These are phyloP conservation scores for Penicillium tannophilum DNA, from an alignment of 495 filamentous ascomycete genomes.

Conservation along the genomic window DNA sequence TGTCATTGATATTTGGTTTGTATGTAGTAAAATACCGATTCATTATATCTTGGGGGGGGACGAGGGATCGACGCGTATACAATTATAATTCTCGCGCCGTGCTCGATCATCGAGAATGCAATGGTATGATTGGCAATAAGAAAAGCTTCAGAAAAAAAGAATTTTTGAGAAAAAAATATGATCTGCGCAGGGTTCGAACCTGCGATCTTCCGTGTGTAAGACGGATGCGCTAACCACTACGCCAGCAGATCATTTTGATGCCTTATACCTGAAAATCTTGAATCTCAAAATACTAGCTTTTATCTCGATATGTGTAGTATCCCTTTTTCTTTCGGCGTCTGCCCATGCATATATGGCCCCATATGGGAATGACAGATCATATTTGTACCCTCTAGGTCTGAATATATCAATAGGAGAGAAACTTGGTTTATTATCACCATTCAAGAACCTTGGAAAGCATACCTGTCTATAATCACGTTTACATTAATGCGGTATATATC, in stretches of 20 bases:
- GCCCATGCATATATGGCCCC: background rate
- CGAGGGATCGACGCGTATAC: background rate
- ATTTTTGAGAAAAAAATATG: slow-evolving; percentile 16
- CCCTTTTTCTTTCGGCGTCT: background rate
- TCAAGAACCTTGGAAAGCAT: no score
- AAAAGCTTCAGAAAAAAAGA: slow-evolving; percentile 4
- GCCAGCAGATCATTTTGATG: slow-evolving; percentile 25
- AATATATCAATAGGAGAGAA: no score
- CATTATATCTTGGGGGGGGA: no score
- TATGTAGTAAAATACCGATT: background rate
- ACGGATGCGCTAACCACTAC: slow-evolving; percentile 34
- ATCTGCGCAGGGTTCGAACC: slow-evolving; percentile 35
- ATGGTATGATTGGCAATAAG: no score
- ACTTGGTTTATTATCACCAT: no score
- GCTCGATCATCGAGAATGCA: no score
- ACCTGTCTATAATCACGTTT: no score
- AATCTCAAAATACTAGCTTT: background rate
- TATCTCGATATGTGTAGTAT: background rate
- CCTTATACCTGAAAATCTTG: background rate
- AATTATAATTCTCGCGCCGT: background rate
- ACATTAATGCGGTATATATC: no score
- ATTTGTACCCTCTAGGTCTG: background rate
- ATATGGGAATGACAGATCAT: background rate
- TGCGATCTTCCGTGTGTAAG: slow-evolving; percentile 35
- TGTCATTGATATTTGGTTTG: background rate